Evolutionary conservation across 176 grass and related monocot species (phyloP).

Genomic region (Olyra latifolia): DNA sequence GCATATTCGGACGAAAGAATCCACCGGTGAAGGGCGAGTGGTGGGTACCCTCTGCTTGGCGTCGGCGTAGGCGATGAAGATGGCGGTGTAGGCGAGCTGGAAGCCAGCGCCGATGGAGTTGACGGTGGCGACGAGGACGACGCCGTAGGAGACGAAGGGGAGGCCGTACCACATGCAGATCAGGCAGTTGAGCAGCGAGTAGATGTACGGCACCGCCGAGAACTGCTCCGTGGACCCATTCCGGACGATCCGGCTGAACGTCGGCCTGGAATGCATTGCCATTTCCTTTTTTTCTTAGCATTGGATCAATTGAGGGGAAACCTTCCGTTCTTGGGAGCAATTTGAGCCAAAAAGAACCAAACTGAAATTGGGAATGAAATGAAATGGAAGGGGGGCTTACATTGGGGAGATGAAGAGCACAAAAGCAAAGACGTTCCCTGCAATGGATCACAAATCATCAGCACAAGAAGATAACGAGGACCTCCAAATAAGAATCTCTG

Average conservation of each 20-base stretch:
- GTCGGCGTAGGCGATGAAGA: slow-evolving; percentile 72
- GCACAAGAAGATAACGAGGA: not conserved
- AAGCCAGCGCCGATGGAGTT: slow-evolving; percentile 83
- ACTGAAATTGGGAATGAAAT: not conserved
- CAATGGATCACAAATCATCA: slow-evolving; percentile 29
- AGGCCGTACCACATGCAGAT: slow-evolving; percentile 97
- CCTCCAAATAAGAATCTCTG: not conserved
- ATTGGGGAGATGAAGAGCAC: slow-evolving; percentile 92
- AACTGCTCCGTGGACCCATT: slow-evolving; percentile 94
- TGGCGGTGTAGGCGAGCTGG: slow-evolving; percentile 73
- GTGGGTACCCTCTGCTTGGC: slow-evolving; percentile 49
- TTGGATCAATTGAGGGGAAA: not conserved
- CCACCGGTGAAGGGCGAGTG: not conserved
- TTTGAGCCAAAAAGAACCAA: not conserved
- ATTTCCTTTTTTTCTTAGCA: not conserved
- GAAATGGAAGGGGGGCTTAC: slow-evolving; percentile 42
- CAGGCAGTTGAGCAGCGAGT: slow-evolving; percentile 92
- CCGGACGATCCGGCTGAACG: slow-evolving; percentile 75
- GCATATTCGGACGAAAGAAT: not conserved
- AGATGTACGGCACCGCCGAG: slow-evolving; percentile 88
- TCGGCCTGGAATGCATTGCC: slow-evolving; percentile 58
- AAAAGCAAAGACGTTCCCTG: slow-evolving; percentile 91
- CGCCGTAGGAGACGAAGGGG: slow-evolving; percentile 82
- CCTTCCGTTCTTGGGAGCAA: not conserved
- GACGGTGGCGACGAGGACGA: slow-evolving; percentile 73